Conservation (phyloP, 768 basidiomycete genomes). For the Pleurotus citrinopileatus region DNA sequence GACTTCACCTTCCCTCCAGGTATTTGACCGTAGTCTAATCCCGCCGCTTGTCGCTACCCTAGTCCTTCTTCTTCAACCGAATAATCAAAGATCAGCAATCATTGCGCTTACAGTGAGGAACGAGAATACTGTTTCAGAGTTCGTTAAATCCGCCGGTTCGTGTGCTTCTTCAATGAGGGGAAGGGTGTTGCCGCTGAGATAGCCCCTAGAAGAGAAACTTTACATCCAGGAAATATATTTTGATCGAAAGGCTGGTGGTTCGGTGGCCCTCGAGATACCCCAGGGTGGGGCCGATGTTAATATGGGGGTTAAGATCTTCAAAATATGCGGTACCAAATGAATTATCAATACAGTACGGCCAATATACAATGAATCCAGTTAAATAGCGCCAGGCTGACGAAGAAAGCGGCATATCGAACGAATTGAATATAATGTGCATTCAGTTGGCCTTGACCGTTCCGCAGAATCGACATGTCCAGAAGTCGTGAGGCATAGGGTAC, state of each 20-base stretch:
- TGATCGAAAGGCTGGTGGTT: constrained; percentile 9
- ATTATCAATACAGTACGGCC: constrained; percentile 4
- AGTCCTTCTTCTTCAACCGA: constrained; percentile 35
- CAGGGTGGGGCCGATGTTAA: constrained; percentile 30
- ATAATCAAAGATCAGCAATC: constrained; percentile 28
- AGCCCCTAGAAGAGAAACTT: constrained; percentile 21
- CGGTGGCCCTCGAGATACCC: constrained; percentile 22
- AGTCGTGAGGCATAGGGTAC: constrained; percentile 54
- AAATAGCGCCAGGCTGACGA: too few species aligned
- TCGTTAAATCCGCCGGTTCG: constrained; percentile 35
- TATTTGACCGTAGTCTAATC: constrained; percentile 65
- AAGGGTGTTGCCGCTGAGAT: neutral
- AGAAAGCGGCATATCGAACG: too few species aligned
- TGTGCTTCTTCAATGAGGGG: constrained; percentile 15
- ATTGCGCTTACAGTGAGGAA: constrained; percentile 61
- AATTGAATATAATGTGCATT: constrained; percentile 14
- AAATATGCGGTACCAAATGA: constrained; percentile 28
- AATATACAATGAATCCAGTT: neutral
- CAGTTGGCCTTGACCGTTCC: constrained; percentile 58
- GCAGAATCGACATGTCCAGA: constrained; percentile 77
- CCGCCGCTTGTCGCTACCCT: constrained; percentile 54
- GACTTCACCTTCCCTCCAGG: constrained; percentile 47
- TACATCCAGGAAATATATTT: constrained; percentile 24
- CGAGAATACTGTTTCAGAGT: constrained; percentile 44
- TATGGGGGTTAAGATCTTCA: constrained; percentile 43